Conservation (phyloP, 305 asterid genomes). For the Stenogyne calaminthoides region DNA sequence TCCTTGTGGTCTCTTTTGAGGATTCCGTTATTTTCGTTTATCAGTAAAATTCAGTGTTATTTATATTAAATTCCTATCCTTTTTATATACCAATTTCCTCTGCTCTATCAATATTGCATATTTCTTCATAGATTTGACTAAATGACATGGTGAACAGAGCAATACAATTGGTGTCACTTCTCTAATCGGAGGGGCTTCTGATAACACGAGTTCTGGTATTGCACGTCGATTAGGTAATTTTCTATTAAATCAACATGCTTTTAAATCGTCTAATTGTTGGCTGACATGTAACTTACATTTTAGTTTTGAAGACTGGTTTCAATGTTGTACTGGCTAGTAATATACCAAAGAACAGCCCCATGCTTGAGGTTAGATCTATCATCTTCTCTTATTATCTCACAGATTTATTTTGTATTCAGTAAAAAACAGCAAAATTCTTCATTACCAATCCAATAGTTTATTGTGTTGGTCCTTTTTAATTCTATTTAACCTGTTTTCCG, state of each 20-base stretch:
- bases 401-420: constrained; percentile 8
- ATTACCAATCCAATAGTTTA: neutral
- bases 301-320: constrained; percentile 82
- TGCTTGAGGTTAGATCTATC: constrained; percentile 73
- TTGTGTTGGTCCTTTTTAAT: constrained; percentile 1
- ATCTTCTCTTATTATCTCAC: constrained; percentile 2
- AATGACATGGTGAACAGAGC: constrained; percentile 50
- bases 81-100: too few relatives aligned
- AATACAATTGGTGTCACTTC: constrained; percentile 62
- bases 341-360: constrained; percentile 75
- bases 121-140: neutral
- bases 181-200: constrained; percentile 80
- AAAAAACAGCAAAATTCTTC: neutral
- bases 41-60: too few relatives aligned
- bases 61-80: too few relatives aligned
- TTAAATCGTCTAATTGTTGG: constrained; percentile 12
- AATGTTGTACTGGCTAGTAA: constrained; percentile 75
- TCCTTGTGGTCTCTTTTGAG: too few relatives aligned
- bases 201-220: constrained; percentile 79
- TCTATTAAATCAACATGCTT: constrained; percentile 3
- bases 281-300: constrained; percentile 36
- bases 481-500: neutral
- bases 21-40: too few relatives aligned
- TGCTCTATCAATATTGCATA: too few relatives aligned
- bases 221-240: constrained; percentile 87